These are phyloP conservation scores for Xylariales sp. DNA, from an alignment of 2,329 filamentous ascomycete genomes.

Conservation along the genomic window DNA sequence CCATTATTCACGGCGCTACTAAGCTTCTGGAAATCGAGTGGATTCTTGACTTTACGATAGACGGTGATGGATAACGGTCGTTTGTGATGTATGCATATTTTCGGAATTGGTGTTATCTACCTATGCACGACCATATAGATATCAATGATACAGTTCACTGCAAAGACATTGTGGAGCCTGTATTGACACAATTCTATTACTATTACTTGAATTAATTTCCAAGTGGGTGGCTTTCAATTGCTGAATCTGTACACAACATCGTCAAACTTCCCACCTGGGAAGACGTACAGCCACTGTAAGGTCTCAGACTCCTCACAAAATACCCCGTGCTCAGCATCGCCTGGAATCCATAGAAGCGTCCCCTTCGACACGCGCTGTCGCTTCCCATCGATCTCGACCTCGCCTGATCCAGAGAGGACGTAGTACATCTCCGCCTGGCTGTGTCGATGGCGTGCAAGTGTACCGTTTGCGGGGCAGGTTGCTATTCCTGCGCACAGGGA, in stretches of 20 bases:
- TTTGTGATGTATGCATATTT: no score
- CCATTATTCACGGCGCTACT: no score
- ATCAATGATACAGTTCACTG: no score
- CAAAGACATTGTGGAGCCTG: no score
- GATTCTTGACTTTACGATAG: no score
- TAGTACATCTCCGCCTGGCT: conserved; percentile 21
- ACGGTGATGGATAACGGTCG: no score
- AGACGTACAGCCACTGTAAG: conserved; percentile 3
- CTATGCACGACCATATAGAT: no score
- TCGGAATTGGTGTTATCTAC: no score
- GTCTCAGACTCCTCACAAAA: conserved; percentile 1
- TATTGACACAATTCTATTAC: no score
- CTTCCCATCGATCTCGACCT: conserved; percentile 13
- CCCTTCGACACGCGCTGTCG: conserved; percentile 2
- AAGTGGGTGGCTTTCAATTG: no score
- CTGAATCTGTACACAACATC: conserved; percentile 10
- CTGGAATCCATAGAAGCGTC: conserved; percentile 4
- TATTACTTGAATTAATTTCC: no score
- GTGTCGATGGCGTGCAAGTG: conserved; percentile 18
- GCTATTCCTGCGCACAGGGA: conserved; percentile 7
- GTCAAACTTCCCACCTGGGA: conserved; percentile 1
- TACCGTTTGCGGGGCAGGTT: conserved; percentile 15
- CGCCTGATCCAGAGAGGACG: conserved; percentile 14
- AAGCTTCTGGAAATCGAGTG: no score
- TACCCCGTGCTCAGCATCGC: conserved; percentile 3